Conservation (phyloP, 305 asterid species). For the Fraxinus floribunda region DNA sequence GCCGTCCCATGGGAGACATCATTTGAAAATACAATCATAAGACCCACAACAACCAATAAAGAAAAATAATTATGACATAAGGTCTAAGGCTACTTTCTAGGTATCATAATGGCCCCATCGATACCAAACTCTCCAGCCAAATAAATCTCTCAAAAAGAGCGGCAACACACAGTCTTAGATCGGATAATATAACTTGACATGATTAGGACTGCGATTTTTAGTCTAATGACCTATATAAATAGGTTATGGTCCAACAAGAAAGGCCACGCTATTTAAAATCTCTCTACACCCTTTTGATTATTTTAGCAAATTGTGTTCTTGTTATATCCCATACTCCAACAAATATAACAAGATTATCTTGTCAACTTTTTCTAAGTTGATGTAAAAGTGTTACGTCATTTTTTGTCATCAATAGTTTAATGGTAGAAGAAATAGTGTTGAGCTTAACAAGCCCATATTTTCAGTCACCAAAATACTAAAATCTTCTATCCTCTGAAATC, state of each 20-base stretch:
- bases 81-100: not conserved
- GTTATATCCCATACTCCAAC: too few species aligned
- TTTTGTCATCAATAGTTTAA: not conserved
- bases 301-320: not conserved
- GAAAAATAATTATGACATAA: not conserved
- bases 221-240: not conserved
- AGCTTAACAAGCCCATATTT: not conserved
- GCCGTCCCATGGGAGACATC: not conserved
- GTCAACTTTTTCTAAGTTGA: not conserved
- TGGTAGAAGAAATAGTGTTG: not conserved
- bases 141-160: not conserved
- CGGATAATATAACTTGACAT: not conserved
- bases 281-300: not conserved
- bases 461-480: not conserved
- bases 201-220: not conserved
- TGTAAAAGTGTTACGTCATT: not conserved
- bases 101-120: too few species aligned
- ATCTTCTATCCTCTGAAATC: not conserved
- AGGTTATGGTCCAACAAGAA: not conserved
- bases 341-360: not conserved
- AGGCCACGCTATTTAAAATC: not conserved
- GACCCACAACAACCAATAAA: not conserved
- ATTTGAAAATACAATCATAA: too few species aligned
- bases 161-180: not conserved
- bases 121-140: not conserved